Base-by-base conservation (phyloP, 257 asterid species). In the Capsicum rhomboideum region DNA sequence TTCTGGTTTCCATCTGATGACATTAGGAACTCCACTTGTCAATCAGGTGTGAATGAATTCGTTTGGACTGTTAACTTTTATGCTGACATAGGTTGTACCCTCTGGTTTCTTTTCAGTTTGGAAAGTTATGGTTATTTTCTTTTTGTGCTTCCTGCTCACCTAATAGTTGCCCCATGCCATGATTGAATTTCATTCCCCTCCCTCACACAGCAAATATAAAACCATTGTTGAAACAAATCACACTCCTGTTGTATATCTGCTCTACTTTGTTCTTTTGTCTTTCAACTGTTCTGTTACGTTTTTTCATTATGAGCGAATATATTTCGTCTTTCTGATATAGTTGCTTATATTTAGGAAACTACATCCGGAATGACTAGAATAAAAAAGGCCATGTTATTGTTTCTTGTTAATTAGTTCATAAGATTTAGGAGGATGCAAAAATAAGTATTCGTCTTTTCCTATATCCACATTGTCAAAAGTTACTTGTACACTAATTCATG, bases 1-100 rank as follows among this genome's bases (percentile, higher is more conserved):
- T 75, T 50, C 40, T 23, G 44, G 26, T 75, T 75, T 50, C 18
- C 81, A 14, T 75, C 61, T 26, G 81, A 49, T 75, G 81, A 75
- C 81, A 26, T 12, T 3, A 1, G 26, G 61, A 75, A 49, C 61
- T 26, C 81, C 44, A 49, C 26, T 26, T 49, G 49, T 50, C 61
- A 75, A 26, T 2, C 63, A 50, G 61, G 63, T 50, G 81, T 50
- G 81, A 50, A 75, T 75, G 56, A 75, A 75, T 75, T 26, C 28
- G 54, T 74, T 82, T 85, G 74, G 50, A 69, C 82, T 55, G 79
- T 29, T 58, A 69, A 37, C 53, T 37, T 82, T 59, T 69, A n/a
- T 78, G 56, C 68, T 83, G 87, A 74, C 79, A 75, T 49, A 44
- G 54, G 54, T 53, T 61, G 46, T 78, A 23, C 66, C 61, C 16